A percentile compares a stretch with the other conserved stretches of the same genome.
Evolutionary conservation across 2,329 filamentous ascomycete genomes (phyloP).

Genomic region (Pseudogymnoascus sp.): DNA sequence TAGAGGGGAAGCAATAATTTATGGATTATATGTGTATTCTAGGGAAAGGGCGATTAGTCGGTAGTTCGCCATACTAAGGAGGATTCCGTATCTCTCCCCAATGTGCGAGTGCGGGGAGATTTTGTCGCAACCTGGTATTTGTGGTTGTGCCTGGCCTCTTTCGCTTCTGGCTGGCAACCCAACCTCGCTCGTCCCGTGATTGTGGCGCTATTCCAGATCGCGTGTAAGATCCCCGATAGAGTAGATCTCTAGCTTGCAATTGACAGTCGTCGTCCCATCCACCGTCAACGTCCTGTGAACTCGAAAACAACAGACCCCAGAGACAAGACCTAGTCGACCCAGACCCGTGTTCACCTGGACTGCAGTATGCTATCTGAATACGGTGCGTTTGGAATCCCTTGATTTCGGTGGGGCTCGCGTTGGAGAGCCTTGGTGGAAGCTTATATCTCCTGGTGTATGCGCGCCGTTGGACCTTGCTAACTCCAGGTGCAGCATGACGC

Average conservation of each 20-base stretch:
- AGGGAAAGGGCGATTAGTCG: background rate
- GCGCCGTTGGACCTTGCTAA: constrained; percentile 3
- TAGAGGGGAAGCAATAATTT: background rate
- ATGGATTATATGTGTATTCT: background rate
- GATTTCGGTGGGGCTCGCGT: constrained; percentile 1
- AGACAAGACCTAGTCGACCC: background rate
- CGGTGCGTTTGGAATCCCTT: constrained; percentile 5
- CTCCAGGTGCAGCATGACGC: background rate
- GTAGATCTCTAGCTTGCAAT: constrained; percentile 9
- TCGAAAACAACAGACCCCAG: background rate
- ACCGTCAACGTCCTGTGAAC: constrained; percentile 4
- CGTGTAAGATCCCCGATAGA: constrained; percentile 9
- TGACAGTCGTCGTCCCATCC: constrained; percentile 1
- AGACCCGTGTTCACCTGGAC: background rate
- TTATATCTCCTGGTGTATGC: constrained; percentile 6
- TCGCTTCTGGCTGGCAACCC: background rate
- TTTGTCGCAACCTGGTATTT: background rate
- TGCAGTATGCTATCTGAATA: background rate
- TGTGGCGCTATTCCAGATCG: constrained; percentile 9
- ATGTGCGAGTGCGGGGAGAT: background rate
- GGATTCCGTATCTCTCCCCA: background rate
- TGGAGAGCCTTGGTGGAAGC: constrained; percentile 6
- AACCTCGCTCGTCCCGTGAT: constrained; percentile 7
- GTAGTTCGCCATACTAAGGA: background rate
- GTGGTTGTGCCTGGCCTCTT: constrained; percentile 4